Percentiles rank a stretch among this genome's conserved stretches.
Evolutionary conservation across 257 asterid genomes (phyloP).

Genomic region (Mentha longifolia): DNA sequence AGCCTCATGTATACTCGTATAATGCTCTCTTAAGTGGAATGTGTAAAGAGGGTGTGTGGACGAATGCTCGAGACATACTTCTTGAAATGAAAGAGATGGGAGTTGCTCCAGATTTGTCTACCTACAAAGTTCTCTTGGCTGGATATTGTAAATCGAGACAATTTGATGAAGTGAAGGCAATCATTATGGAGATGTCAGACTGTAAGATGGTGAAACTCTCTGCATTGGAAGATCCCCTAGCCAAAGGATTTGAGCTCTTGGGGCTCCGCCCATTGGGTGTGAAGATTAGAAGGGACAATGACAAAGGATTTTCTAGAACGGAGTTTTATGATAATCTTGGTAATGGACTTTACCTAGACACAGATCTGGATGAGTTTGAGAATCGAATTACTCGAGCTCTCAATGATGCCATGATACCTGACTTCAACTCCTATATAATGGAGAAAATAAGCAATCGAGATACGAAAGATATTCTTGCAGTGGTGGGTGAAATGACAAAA

Average conservation of each 20-base stretch:
- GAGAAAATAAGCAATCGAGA: conserved; percentile 41
- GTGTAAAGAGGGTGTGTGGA: conserved; percentile 75
- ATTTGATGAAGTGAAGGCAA: conserved; percentile 63
- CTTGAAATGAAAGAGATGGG: conserved; percentile 77
- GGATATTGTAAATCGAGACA: conserved; percentile 70
- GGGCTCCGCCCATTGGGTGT: conserved; percentile 64
- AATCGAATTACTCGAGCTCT: conserved; percentile 54
- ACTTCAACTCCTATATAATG: conserved; percentile 52
- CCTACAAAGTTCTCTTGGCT: conserved; percentile 73
- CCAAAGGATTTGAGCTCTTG: conserved; percentile 54
- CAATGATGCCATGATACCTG: conserved; percentile 66
- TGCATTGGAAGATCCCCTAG: conserved; percentile 55
- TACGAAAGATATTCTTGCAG: conserved; percentile 33
- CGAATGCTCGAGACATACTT: conserved; percentile 59
- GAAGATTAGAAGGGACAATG: conserved; percentile 83
- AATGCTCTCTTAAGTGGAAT: conserved; percentile 81
- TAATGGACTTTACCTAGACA: conserved; percentile 87
- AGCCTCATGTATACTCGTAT: conserved; percentile 67
- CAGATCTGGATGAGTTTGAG: conserved; percentile 70
- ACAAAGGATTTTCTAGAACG: conserved; percentile 50
- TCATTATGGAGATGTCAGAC: conserved; percentile 61
- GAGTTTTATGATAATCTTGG: conserved; percentile 90
- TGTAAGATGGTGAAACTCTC: conserved; percentile 49
- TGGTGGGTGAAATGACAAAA: conserved; percentile 60
- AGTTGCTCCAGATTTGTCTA: conserved; percentile 54